phyloP scores from a whole-genome alignment of 2,329 filamentous ascomycete genomes.

The Seiridium cupressi region DNA sequence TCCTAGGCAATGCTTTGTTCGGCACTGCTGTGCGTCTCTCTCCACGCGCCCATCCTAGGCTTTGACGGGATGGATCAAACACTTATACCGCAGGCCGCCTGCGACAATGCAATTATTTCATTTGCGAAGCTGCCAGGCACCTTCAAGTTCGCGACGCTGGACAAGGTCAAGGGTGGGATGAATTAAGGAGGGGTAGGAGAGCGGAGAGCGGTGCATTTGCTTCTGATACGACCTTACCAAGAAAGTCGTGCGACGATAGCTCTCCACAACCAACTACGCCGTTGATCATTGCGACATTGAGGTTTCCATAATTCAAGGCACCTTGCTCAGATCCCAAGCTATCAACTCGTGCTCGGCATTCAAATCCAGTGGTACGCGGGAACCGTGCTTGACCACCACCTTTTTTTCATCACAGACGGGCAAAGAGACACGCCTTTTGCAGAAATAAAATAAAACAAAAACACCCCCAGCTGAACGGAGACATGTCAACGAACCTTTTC shows the following conservation, averaged over 20 bases:
- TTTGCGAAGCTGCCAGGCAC: background rate
- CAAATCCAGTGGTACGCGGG: background rate
- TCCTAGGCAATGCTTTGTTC: too few relatives aligned
- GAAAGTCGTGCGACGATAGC: constrained; percentile 10
- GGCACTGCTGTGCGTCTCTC: too few relatives aligned
- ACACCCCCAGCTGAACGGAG: background rate
- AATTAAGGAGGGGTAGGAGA: constrained; percentile 3
- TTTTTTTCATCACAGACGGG: background rate
- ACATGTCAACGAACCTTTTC: constrained; percentile 3
- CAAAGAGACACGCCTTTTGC: background rate
- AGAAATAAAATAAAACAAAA: background rate
- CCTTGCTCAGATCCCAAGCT: constrained; percentile 2
- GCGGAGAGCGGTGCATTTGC: constrained; percentile 5
- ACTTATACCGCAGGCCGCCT: too few relatives aligned
- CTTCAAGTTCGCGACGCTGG: background rate
- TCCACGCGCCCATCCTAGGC: too few relatives aligned
- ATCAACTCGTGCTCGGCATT: background rate
- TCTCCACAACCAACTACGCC: constrained; percentile 6
- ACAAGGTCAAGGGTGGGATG: constrained; percentile 1
- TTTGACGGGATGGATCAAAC: too few relatives aligned
- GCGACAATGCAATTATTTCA: too few relatives aligned
- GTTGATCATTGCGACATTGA: background rate
- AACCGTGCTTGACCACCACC: background rate
- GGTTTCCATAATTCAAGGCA: background rate
- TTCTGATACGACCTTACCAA: constrained; percentile 10